These are phyloP conservation scores for Psilocybe sp. DNA, from an alignment of 768 basidiomycete genomes.

Conservation along the genomic window DNA sequence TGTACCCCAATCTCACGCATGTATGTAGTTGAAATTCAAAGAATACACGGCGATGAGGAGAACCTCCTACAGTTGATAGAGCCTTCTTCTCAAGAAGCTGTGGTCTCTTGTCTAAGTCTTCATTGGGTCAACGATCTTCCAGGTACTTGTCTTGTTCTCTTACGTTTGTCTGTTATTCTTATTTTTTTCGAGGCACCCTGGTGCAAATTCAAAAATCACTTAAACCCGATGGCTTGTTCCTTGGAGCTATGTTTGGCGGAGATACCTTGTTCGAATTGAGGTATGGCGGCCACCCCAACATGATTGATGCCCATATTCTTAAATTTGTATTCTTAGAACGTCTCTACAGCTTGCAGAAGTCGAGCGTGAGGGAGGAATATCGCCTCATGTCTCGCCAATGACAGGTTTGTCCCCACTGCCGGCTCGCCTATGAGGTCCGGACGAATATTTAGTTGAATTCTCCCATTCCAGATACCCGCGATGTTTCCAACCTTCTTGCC, in stretches of 20 bases:
- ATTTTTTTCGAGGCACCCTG: slow-evolving; percentile 56
- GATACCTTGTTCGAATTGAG: slow-evolving; percentile 94
- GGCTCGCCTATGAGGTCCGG: background rate
- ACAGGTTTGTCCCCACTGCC: slow-evolving; percentile 56
- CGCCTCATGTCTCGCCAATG: slow-evolving; percentile 97
- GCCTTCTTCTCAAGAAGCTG: slow-evolving; percentile 81
- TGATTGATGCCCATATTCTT: background rate
- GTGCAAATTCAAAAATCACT: slow-evolving; percentile 85
- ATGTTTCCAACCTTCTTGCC: slow-evolving; percentile 88
- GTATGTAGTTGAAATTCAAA: slow-evolving; percentile 66
- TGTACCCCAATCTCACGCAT: slow-evolving; percentile 5
- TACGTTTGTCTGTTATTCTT: background rate
- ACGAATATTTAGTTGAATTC: background rate
- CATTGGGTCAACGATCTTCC: slow-evolving; percentile 99
- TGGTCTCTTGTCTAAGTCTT: slow-evolving; percentile 86
- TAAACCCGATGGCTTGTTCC: slow-evolving; percentile 88
- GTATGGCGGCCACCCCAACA: slow-evolving; percentile 29
- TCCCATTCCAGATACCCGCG: slow-evolving; percentile 69
- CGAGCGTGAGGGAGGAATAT: slow-evolving; percentile 93
- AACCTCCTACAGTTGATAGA: slow-evolving; percentile 61
- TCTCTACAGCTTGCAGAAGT: slow-evolving; percentile 90
- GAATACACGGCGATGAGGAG: slow-evolving; percentile 85
- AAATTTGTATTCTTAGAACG: slow-evolving; percentile 50
- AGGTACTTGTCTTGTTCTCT: slow-evolving; percentile 41
- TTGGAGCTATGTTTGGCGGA: slow-evolving; percentile 93